These are phyloP conservation scores for Daedaleopsis nitida DNA, from an alignment of 768 basidiomycete genomes.

Conservation along the genomic window DNA sequence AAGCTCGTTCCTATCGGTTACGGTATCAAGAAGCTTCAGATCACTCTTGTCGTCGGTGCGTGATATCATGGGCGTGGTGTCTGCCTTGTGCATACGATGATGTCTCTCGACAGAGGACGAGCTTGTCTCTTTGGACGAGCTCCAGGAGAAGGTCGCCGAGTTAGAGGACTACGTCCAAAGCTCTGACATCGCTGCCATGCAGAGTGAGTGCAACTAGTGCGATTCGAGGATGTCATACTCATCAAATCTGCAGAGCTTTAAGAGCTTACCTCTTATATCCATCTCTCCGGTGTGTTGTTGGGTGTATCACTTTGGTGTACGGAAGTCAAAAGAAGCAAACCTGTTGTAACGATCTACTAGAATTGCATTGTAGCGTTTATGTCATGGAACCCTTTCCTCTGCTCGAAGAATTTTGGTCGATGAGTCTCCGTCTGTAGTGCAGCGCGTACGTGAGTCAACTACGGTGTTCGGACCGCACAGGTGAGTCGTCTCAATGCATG, in stretches of 20 bases:
- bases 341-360: slow-evolving; percentile 18
- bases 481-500: background rate
- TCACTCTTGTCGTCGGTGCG: slow-evolving; percentile 53
- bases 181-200: slow-evolving; percentile 91
- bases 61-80: slow-evolving; percentile 35
- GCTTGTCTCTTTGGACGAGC: slow-evolving; percentile 87
- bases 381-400: no score
- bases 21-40: slow-evolving; percentile 91
- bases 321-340: slow-evolving; percentile 14
- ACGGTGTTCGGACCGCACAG: no score
- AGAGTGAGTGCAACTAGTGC: slow-evolving; percentile 53
- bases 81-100: slow-evolving; percentile 38
- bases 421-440: no score
- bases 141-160: slow-evolving; percentile 88
- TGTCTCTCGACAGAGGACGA: slow-evolving; percentile 75
- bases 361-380: slow-evolving; percentile 10
- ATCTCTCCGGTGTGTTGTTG: slow-evolving; percentile 1
- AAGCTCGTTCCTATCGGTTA: slow-evolving; percentile 93
- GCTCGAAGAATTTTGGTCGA: no score
- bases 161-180: slow-evolving; percentile 91
- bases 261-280: background rate
- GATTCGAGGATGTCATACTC: background rate
- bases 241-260: slow-evolving; percentile 14
- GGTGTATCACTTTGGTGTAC: slow-evolving; percentile 10
- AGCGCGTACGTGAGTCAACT: no score